Evolutionary conservation across 208 protist genomes (phyloP).

Genomic region (Herpetomonas tarakana): DNA sequence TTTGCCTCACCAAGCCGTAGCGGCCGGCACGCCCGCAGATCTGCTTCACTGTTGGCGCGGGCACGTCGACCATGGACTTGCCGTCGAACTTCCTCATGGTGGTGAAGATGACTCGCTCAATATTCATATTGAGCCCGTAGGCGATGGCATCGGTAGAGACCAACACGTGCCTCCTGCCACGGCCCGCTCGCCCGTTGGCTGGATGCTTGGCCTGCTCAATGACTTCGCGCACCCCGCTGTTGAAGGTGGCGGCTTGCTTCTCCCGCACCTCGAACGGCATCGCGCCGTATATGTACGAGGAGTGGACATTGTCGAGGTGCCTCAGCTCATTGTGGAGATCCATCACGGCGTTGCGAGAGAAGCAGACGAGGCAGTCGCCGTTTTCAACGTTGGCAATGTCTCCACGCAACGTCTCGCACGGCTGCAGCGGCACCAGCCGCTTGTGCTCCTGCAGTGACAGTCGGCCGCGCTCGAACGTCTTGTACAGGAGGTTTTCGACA

Average conservation of each 20-base stretch:
- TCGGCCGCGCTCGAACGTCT: conserved; percentile 56
- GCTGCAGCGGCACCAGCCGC: conserved; percentile 71
- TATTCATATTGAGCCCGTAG: conserved; percentile 95
- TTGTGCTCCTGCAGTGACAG: conserved; percentile 69
- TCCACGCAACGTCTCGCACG: conserved; percentile 31
- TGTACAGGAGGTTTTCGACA: conserved; percentile 60
- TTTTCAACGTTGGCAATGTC: conserved; percentile 43
- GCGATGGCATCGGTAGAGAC: conserved; percentile 94
- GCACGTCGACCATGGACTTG: conserved; percentile 29
- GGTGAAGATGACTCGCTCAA: conserved; percentile 87
- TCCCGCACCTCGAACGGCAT: conserved; percentile 91
- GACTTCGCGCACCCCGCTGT: conserved; percentile 48
- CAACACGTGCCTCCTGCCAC: conserved; percentile 47
- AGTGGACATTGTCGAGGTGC: conserved; percentile 33
- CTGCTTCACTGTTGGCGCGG: conserved; percentile 47
- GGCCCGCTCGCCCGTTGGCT: not conserved
- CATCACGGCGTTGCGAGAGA: conserved; percentile 74
- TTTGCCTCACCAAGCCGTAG: conserved; percentile 45
- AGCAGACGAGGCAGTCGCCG: conserved; percentile 90
- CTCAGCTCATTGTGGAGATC: conserved; percentile 40
- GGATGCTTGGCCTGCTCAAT: not conserved
- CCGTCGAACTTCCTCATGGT: conserved; percentile 86
- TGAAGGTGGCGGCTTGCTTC: conserved; percentile 80
- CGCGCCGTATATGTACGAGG: conserved; percentile 89
- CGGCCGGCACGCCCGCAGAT: conserved; percentile 90